These are phyloP conservation scores for Papilionanthe hybrid DNA, from an alignment of 116 monocot species.

Conservation along the genomic window DNA sequence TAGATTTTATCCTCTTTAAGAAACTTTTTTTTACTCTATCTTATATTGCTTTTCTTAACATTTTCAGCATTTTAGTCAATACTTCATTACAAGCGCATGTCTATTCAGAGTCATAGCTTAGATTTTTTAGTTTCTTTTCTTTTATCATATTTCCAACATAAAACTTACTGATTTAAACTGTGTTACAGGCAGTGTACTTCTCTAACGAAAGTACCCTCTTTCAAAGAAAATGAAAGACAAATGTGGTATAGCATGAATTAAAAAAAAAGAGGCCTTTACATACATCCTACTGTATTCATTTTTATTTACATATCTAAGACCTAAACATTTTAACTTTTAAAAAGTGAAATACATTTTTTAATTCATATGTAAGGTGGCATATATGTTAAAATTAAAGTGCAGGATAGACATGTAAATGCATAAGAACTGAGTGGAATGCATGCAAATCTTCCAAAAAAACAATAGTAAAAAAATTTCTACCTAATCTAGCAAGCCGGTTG, in stretches of 20 bases:
- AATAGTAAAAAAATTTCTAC: slow-evolving; percentile 19
- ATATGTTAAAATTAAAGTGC: too few species aligned
- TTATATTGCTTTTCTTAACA: not conserved
- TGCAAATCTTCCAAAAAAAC: not conserved
- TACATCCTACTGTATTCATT: too few species aligned
- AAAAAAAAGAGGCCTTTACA: not conserved
- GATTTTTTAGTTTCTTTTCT: not conserved
- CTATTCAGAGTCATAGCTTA: not conserved
- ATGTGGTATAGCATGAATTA: not conserved
- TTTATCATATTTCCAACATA: not conserved
- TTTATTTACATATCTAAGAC: too few species aligned
- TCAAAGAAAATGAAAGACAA: not conserved
- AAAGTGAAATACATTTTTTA: too few species aligned
- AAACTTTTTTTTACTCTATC: not conserved
- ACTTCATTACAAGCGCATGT: not conserved
- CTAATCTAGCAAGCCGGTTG: slow-evolving; percentile 72
- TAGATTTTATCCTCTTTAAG: not conserved
- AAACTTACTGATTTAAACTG: not conserved
- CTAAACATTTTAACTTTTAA: too few species aligned
- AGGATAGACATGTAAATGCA: too few species aligned
- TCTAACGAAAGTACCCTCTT: not conserved
- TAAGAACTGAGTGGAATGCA: too few species aligned
- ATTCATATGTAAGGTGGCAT: too few species aligned
- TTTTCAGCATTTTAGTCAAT: not conserved
- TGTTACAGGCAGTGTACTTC: not conserved